These are phyloP conservation scores for Penicillium sp. DNA, from an alignment of 2,329 filamentous ascomycete species.

Conservation along the genomic window DNA sequence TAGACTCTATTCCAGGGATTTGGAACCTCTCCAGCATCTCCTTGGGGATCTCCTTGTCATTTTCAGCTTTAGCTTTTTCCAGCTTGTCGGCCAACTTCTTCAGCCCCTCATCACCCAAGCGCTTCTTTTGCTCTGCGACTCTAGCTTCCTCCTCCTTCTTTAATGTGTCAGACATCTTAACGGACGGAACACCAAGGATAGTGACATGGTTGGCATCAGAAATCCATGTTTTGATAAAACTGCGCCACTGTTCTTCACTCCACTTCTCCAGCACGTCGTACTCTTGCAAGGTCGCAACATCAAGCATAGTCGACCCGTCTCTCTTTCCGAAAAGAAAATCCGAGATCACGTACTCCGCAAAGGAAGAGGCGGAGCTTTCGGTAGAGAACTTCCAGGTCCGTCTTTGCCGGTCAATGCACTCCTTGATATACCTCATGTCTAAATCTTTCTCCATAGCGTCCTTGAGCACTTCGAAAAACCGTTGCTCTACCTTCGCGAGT, in stretches of 20 bases:
- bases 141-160: slow-evolving; percentile 73
- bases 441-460: slow-evolving; percentile 68
- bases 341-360: slow-evolving; percentile 74
- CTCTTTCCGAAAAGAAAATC: slow-evolving; percentile 85
- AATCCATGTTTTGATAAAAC: slow-evolving; percentile 74
- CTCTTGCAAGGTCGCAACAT: slow-evolving; percentile 46
- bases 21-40: slow-evolving; percentile 71
- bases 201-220: slow-evolving; percentile 77
- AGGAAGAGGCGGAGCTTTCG: slow-evolving; percentile 71
- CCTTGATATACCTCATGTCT: slow-evolving; percentile 80
- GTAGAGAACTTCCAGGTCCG: slow-evolving; percentile 74
- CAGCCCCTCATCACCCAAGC: slow-evolving; percentile 73
- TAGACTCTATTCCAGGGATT: slow-evolving; percentile 78
- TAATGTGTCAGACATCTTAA: slow-evolving; percentile 66
- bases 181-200: slow-evolving; percentile 76
- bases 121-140: slow-evolving; percentile 66
- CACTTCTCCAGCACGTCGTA: slow-evolving; percentile 65
- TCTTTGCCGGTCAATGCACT: slow-evolving; percentile 73
- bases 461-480: slow-evolving; percentile 72
- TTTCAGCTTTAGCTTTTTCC: slow-evolving; percentile 75
- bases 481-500: slow-evolving; percentile 71
- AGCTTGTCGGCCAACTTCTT: slow-evolving; percentile 65
- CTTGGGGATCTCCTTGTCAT: slow-evolving; percentile 75
- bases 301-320: slow-evolving; percentile 65
- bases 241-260: slow-evolving; percentile 74